A percentile compares a stretch with the other conserved stretches of the same genome.
Evolutionary conservation across 2,329 filamentous ascomycete genomes (phyloP).

Genomic region (Paecilomyces formosus): DNA sequence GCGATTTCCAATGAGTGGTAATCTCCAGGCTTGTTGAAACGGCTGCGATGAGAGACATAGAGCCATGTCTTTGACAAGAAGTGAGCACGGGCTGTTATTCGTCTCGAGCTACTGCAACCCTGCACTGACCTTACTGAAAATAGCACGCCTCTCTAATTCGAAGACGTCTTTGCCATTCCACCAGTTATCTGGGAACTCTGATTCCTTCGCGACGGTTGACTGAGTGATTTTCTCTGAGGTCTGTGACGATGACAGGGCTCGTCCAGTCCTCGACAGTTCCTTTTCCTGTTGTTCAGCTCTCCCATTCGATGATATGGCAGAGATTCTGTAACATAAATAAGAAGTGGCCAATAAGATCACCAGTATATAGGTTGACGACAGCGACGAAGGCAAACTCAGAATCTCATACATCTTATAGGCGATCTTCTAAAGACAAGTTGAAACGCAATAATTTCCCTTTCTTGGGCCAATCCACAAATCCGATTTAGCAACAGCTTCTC

Average conservation of each 20-base stretch:
- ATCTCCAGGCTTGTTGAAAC: constrained; percentile 34
- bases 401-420: neutral
- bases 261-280: neutral
- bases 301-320: neutral
- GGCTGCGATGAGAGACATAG: constrained; percentile 30
- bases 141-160: constrained; percentile 41
- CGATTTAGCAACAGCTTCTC: neutral
- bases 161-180: constrained; percentile 36
- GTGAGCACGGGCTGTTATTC: neutral
- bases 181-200: constrained; percentile 33
- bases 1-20: constrained; percentile 51
- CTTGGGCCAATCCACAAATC: neutral
- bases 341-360: neutral
- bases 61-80: constrained; percentile 23
- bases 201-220: constrained; percentile 28
- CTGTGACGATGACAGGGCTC: neutral
- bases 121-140: constrained; percentile 40
- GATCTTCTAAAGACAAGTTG: neutral
- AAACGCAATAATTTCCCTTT: neutral
- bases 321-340: neutral
- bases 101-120: neutral
- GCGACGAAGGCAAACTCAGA: neutral
- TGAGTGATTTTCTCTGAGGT: neutral
- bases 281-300: neutral
- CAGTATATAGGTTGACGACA: neutral